Percentiles rank a stretch among this genome's conserved stretches.
Conservation (phyloP, 331 rosid genomes). For the Pyracantha coccinea region DNA sequence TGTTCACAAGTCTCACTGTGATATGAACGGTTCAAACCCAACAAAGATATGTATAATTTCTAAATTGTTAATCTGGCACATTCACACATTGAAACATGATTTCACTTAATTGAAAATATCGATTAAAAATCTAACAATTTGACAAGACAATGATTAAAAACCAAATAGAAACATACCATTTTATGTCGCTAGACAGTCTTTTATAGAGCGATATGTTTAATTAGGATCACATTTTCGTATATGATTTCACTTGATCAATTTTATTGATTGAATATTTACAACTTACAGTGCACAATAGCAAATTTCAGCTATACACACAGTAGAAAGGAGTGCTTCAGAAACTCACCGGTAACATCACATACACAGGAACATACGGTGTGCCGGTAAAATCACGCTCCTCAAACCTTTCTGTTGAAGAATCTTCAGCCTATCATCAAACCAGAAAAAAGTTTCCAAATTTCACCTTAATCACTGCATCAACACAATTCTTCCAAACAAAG, state of each 20-base stretch:
- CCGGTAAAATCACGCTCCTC: constrained; percentile 26
- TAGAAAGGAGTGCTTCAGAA: neutral
- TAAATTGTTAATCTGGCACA: neutral
- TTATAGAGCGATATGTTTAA: too few species aligned
- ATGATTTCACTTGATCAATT: neutral
- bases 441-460: neutral
- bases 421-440: constrained; percentile 6
- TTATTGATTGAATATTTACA: neutral
- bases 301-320: neutral
- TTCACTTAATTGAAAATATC: neutral
- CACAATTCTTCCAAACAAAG: neutral
- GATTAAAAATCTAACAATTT: neutral
- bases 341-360: constrained; percentile 32
- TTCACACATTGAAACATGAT: neutral
- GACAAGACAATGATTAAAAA: neutral
- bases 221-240: neutral
- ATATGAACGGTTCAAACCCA: neutral
- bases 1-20: neutral
- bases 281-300: neutral
- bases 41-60: neutral
- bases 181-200: too few species aligned
- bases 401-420: neutral
- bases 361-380: constrained; percentile 27
- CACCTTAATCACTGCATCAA: neutral
- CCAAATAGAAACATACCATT: neutral